These are phyloP conservation scores for Nemania sp. DNA, from an alignment of 2,329 filamentous ascomycete species.

Conservation along the genomic window DNA sequence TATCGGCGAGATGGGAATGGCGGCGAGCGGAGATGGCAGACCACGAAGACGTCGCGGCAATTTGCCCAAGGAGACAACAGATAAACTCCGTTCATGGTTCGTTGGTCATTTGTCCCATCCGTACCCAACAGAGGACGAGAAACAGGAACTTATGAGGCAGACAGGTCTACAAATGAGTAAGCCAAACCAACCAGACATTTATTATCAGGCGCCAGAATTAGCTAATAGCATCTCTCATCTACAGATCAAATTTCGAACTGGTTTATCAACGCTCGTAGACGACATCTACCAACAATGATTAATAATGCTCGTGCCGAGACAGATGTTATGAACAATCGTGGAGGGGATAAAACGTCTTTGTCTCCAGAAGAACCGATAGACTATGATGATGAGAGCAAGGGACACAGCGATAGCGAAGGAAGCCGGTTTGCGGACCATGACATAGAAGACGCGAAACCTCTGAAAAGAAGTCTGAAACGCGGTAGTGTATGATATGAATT, in stretches of 20 bases:
- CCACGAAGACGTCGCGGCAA: slow-evolving; percentile 75
- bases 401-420: slow-evolving; percentile 53
- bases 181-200: slow-evolving; percentile 39
- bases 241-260: slow-evolving; percentile 75
- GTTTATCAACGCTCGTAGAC: slow-evolving; percentile 77
- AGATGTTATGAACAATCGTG: slow-evolving; percentile 48
- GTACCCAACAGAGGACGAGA: slow-evolving; percentile 87
- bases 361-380: slow-evolving; percentile 44
- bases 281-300: slow-evolving; percentile 64
- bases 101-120: slow-evolving; percentile 75
- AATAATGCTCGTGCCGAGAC: slow-evolving; percentile 58
- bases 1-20: slow-evolving; percentile 46
- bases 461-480: slow-evolving; percentile 46
- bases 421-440: slow-evolving; percentile 50
- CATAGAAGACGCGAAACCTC: slow-evolving; percentile 40
- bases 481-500: slow-evolving; percentile 44
- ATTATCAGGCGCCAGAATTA: too few species aligned
- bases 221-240: slow-evolving; percentile 20
- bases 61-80: slow-evolving; percentile 86
- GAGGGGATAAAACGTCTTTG: slow-evolving; percentile 44
- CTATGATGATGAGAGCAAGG: slow-evolving; percentile 43
- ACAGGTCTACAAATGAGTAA: slow-evolving; percentile 79
- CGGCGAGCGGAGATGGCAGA: slow-evolving; percentile 50
- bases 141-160: slow-evolving; percentile 75
- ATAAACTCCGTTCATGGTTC: slow-evolving; percentile 81